Base-by-base conservation (phyloP, 345 rosid genomes). In the Hypericum androsaemum region DNA sequence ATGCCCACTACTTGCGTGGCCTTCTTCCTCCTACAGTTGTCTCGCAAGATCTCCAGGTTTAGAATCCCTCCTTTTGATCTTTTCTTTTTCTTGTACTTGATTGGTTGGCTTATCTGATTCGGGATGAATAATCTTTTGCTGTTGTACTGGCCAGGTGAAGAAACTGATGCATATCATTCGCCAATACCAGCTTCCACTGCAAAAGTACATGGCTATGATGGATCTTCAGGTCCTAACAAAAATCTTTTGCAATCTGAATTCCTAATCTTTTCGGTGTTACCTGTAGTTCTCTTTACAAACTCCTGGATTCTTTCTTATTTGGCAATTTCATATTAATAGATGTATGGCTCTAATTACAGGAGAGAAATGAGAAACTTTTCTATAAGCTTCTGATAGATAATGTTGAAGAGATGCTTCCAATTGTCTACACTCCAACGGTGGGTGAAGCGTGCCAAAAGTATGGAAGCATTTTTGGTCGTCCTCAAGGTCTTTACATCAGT, bases 361-460 rank as follows among this genome's bases (percentile, higher is more conserved):
- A 87, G 75, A 76, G 77, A 66, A 90, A 84, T 57, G 96, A 90
- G 71, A 76, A 70, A 57, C 60, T 90, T 36, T 90, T 87, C 71
- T 90, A 87, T 78, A 90, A 82, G 76, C 96, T 90, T 67, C 89
- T 90, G 52, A 84, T 79, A 32, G 87, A 84, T 6, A 51, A 90
- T 55, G 96, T 90, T 43, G 98, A 87, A 81, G 98, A 90, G 75
- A 80, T 90, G 61, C 87, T 84, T 36, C 98, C 98, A 3, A 78
- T 90, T 62, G 81, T 90, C 69, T 90, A 90, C 66, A 90, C 98
- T 65, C 98, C 96, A 14, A 90, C 98, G 2, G 98, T 90, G 53
- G 98, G 98, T 49, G 95, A 90, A 72, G 98, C 98, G 61, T 90
- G 96, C 80, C 96, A 86, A 72, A 86, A 87, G 66, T 90, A 90